Evolutionary conservation across 768 basidiomycete genomes (phyloP), one percentile per base, ranked within the genome.

Genomic region (Pholiota microspora): DNA sequence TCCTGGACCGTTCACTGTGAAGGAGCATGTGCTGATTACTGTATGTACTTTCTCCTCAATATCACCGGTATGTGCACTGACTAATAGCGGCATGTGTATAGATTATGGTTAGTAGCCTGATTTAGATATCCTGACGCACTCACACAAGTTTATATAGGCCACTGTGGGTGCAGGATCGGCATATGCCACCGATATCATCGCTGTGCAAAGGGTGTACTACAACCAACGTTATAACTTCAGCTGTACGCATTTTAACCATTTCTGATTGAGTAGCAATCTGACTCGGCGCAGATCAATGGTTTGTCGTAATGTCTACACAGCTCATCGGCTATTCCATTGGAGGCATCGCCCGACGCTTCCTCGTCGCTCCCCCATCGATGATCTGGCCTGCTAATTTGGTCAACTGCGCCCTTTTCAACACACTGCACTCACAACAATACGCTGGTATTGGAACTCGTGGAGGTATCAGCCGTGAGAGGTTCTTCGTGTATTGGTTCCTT

Each of bases 301-400:
- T 89, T 55, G 71, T 89, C 1, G 84, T 89, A 15, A 79, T 89
- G 66, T 83, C 80, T 10, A 81, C 82, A 0, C 83, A 85, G 58
- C 68, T 88, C 52, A 88, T 89, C 40, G 88, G 89, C 2, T 90
- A 89, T 70, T 89, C 87, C 4, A 81, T 89, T 45, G 89, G 88
- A 40, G 89, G 89, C 12, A 70, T 89, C 32, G 78, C 80, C 2
- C 79, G 84, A 7, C 82, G 87, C 13, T 90, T 90, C 76, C 78
- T 90, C 8, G 88, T 90, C 2, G 75, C 78, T 7, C 88, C 88
- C 2, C 82, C 76, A 0, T 75, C 75, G 4, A 78, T 77, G 76
- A 78, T 89, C 61, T 89, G 88, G 88, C 88, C 88, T 0, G 69
- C 75, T 9, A 84, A 85, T 44, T 78, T 89, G 16, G 85, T 88